These are phyloP conservation scores for Lactarius indigo DNA, from an alignment of 768 basidiomycete species.

Conservation along the genomic window DNA sequence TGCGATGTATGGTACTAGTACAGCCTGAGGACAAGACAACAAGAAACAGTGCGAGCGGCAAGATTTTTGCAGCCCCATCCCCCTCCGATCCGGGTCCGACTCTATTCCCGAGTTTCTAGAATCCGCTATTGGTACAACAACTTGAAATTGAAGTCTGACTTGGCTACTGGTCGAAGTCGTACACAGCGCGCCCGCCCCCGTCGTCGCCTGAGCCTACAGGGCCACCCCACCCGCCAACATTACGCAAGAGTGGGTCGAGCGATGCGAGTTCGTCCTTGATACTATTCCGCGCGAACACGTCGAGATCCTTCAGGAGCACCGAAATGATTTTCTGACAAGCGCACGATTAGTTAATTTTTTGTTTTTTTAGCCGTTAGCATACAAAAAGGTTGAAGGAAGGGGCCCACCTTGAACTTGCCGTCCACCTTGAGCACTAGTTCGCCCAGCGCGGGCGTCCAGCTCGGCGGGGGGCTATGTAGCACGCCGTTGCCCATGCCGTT, in stretches of 20 bases:
- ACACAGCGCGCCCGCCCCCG: constrained; percentile 34
- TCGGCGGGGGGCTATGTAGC: constrained; percentile 50
- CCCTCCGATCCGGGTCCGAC: background rate
- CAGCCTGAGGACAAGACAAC: background rate
- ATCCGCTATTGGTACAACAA: background rate
- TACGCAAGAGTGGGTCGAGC: constrained; percentile 72
- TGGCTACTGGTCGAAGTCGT: constrained; percentile 37
- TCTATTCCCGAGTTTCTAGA: background rate
- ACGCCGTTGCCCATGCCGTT: constrained; percentile 26
- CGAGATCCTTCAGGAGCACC: constrained; percentile 76
- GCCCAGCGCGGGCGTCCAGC: constrained; percentile 59
- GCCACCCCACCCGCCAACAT: constrained; percentile 39
- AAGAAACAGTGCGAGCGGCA: background rate
- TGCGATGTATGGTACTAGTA: background rate
- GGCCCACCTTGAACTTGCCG: constrained; percentile 69
- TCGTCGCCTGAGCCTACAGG: constrained; percentile 27
- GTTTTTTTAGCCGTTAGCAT: background rate
- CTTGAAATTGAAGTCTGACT: background rate
- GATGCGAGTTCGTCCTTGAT: constrained; percentile 83
- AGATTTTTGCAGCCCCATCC: background rate
- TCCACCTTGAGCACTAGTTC: constrained; percentile 82
- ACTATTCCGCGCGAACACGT: constrained; percentile 71
- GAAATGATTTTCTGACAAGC: constrained; percentile 74
- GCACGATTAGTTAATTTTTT: too few species aligned
- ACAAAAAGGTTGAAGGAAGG: background rate